Percentiles rank a stretch among this genome's conserved stretches.
Evolutionary conservation across 192 early-diverging fungal genomes (phyloP).

Genomic region (Podila clonocystis): DNA sequence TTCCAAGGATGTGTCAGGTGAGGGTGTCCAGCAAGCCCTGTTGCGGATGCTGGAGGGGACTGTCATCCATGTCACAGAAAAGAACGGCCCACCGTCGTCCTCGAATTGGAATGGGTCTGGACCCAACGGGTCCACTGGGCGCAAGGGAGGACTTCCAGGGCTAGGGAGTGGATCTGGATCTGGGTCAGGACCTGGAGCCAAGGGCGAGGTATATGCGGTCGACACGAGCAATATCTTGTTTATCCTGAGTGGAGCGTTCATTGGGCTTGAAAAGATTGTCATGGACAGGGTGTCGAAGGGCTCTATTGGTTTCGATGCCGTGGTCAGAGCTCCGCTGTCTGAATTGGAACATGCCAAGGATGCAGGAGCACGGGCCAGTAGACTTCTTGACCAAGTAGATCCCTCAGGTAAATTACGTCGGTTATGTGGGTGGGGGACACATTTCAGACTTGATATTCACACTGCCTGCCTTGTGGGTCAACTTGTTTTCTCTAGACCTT

Average conservation of each 20-base stretch:
- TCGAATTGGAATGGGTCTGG: constrained; percentile 43
- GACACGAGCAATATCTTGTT: constrained; percentile 92
- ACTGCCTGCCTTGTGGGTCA: neutral
- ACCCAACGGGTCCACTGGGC: constrained; percentile 2
- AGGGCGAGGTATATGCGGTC: constrained; percentile 81
- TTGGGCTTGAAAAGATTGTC: constrained; percentile 83
- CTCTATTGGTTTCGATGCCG: constrained; percentile 80
- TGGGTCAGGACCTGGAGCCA: constrained; percentile 32
- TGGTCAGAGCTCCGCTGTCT: constrained; percentile 38
- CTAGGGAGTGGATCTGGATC: neutral
- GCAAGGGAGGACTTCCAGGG: constrained; percentile 18
- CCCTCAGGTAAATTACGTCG: constrained; percentile 55
- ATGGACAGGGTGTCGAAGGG: constrained; percentile 78
- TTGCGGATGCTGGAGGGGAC: constrained; percentile 90
- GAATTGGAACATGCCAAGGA: constrained; percentile 40
- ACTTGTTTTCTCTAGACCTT: constrained; percentile 58
- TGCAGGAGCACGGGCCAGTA: constrained; percentile 47
- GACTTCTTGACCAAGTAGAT: constrained; percentile 70
- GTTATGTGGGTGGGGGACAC: no score
- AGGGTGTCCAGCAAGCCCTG: constrained; percentile 88
- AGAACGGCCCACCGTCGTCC: constrained; percentile 59
- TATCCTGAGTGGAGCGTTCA: constrained; percentile 87
- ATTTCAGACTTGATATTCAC: constrained; percentile 4
- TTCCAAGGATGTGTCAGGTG: constrained; percentile 87
- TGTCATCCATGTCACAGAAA: constrained; percentile 81